Percentiles rank a stretch among this genome's conserved stretches.
These are phyloP conservation scores for Coffea humblotiana DNA, from an alignment of 305 asterid genomes.

Conservation along the genomic window DNA sequence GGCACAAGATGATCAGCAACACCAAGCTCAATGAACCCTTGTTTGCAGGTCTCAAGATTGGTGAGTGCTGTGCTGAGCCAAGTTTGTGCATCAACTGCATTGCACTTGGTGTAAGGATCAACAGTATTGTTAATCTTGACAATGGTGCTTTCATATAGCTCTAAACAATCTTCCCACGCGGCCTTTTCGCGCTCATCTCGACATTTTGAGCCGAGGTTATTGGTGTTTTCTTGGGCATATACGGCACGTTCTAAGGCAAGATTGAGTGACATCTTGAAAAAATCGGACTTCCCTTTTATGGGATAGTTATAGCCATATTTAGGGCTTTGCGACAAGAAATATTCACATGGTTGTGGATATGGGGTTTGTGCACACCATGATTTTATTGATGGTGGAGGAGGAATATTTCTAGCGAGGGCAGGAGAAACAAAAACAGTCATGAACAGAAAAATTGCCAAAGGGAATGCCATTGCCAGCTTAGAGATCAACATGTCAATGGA, in stretches of 20 bases:
- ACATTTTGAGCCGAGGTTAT: slow-evolving; percentile 57
- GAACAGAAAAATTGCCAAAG: slow-evolving; percentile 24
- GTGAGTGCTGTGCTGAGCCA: slow-evolving; percentile 90
- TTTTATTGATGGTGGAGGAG: slow-evolving; percentile 31
- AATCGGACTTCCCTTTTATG: no score
- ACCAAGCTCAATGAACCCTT: slow-evolving; percentile 71
- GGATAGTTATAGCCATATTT: no score
- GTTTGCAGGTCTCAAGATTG: slow-evolving; percentile 62
- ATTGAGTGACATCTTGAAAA: slow-evolving; percentile 41
- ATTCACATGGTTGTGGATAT: slow-evolving; percentile 65
- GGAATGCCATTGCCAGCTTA: slow-evolving; percentile 33
- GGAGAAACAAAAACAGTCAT: slow-evolving; percentile 37
- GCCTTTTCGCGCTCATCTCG: slow-evolving; percentile 51
- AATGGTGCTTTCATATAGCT: slow-evolving; percentile 54
- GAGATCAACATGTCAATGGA: background rate
- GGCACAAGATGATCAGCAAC: slow-evolving; percentile 43
- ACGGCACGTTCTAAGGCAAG: slow-evolving; percentile 65
- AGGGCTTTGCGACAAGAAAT: slow-evolving; percentile 44
- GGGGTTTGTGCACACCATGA: slow-evolving; percentile 81
- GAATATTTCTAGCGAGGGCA: slow-evolving; percentile 22
- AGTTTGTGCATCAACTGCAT: slow-evolving; percentile 54
- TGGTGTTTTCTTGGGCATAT: slow-evolving; percentile 33
- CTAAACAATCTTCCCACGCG: slow-evolving; percentile 82
- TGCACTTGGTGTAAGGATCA: slow-evolving; percentile 38
- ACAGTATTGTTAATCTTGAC: slow-evolving; percentile 45